Percentiles rank a stretch among this genome's conserved stretches.
Conservation (phyloP, 306 rosid species). For the Herpetospermum pedunculosum region DNA sequence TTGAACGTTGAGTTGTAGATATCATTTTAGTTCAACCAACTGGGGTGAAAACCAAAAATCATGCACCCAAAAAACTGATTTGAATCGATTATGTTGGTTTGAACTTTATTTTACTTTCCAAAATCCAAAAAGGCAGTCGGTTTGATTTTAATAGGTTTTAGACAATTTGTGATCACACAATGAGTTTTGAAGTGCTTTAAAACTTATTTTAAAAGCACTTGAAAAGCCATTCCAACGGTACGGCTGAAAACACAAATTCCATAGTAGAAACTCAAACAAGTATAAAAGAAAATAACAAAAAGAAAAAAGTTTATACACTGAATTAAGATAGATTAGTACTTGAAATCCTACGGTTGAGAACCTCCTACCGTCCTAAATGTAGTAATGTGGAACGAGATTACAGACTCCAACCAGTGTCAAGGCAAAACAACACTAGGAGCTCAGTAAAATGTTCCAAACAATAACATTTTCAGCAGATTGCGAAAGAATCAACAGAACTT, state of each 20-base stretch:
- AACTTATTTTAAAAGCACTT: no score
- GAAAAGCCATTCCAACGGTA: no score
- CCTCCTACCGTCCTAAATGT: slow-evolving; percentile 13
- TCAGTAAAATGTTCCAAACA: slow-evolving; percentile 15
- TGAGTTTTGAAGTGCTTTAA: no score
- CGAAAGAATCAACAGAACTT: slow-evolving; percentile 67
- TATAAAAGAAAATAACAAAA: neutral
- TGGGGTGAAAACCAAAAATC: no score
- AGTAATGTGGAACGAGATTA: slow-evolving; percentile 1
- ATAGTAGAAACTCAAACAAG: neutral
- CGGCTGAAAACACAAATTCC: neutral
- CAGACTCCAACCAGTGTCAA: slow-evolving; percentile 14
- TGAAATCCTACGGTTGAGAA: slow-evolving; percentile 2
- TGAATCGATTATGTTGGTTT: no score
- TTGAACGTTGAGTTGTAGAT: no score
- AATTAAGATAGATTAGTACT: slow-evolving; percentile 11
- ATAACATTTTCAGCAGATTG: slow-evolving; percentile 21
- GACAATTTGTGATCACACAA: no score
- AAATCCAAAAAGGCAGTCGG: no score
- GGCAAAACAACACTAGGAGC: slow-evolving; percentile 21
- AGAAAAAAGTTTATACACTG: slow-evolving; percentile 11
- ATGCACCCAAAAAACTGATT: no score
- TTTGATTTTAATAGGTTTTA: no score
- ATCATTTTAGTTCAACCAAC: no score
- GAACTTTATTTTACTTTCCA: no score